Evolutionary conservation across 371 early-diverging fungal species (phyloP), one percentile per base, ranked within the genome.

Genomic region (Circinella umbellata): DNA sequence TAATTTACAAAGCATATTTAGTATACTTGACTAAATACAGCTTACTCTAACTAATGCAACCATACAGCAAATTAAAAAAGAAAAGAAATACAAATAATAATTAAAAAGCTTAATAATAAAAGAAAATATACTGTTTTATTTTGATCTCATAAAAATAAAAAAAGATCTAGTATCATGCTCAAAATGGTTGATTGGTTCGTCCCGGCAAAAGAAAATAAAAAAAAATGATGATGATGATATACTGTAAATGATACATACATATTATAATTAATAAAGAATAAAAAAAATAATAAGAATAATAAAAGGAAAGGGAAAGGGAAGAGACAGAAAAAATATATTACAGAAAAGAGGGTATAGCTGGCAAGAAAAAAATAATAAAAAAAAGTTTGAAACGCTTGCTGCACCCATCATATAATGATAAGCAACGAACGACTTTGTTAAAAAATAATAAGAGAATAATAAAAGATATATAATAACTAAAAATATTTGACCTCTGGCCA

Each of bases 401-500:
- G 65, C 49, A 34, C 65, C 51, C n/a, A 51, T 51, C 20, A 37
- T 64, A 49, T 7, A 27, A 27, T 27, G 27, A 27, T 27, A 27
- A 47, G 17, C n/a, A 46, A 64, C 34, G 54, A 47, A 34, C 53
- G 48, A 48, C 14, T 47, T 47, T 14, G 18, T 38, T 49, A 61
- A 55, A 42, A 17, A 4, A 55, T 37, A 36, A 42, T 42, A 42
- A 42, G 42, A 42, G 48, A 46, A 5, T 1, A 51, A 5, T 13
- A 51, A 51, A 51, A 14, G 51, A 59, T 5, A 67, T 67, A 61
- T 42, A 34, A 15, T 18, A 63, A 49, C 48, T 68, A 66, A 20
- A 20, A 63, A 37, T 35, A 38, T n/a, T 36, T 51, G 53, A 15
- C 42, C 55, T 66, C 42, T 53, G 54, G 55, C 36, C 66, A 55